Evolutionary conservation across 164 flowering plant genomes (phyloP).

Genomic region (Kalanchoe fedtschenkoi): DNA sequence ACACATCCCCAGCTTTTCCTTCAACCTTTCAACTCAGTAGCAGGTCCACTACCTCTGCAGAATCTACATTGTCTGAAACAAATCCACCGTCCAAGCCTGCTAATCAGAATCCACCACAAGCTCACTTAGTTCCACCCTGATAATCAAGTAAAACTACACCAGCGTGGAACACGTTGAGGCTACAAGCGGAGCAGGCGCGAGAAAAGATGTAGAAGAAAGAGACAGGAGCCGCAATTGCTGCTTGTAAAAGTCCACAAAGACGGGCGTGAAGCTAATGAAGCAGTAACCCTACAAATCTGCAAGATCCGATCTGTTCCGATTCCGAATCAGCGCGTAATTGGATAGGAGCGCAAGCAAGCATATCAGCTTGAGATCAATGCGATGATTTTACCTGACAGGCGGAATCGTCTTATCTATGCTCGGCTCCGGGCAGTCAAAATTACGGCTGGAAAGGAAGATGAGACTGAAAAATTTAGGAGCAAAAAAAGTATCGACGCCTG

Average conservation of each 20-base stretch:
- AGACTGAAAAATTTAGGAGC: background rate
- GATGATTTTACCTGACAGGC: background rate
- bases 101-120: too few relatives aligned
- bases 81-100: too few relatives aligned
- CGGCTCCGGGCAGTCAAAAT: background rate
- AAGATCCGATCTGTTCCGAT: background rate
- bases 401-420: background rate
- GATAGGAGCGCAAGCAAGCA: too few relatives aligned
- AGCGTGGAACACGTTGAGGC: too few relatives aligned
- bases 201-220: too few relatives aligned
- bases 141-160: too few relatives aligned
- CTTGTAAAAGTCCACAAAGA: background rate
- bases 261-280: background rate
- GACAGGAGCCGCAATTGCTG: background rate
- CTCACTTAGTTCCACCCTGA: too few relatives aligned
- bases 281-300: background rate
- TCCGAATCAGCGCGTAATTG: too few relatives aligned
- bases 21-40: background rate
- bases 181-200: too few relatives aligned
- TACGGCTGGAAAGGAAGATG: background rate
- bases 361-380: too few relatives aligned
- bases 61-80: too few relatives aligned
- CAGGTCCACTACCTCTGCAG: too few relatives aligned
- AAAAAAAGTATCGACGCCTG: constrained; percentile 41
- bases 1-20: background rate